Evolutionary conservation across 768 basidiomycete species (phyloP), one percentile per base, ranked within the genome.

Genomic region (Collybiopsis luxurians): DNA sequence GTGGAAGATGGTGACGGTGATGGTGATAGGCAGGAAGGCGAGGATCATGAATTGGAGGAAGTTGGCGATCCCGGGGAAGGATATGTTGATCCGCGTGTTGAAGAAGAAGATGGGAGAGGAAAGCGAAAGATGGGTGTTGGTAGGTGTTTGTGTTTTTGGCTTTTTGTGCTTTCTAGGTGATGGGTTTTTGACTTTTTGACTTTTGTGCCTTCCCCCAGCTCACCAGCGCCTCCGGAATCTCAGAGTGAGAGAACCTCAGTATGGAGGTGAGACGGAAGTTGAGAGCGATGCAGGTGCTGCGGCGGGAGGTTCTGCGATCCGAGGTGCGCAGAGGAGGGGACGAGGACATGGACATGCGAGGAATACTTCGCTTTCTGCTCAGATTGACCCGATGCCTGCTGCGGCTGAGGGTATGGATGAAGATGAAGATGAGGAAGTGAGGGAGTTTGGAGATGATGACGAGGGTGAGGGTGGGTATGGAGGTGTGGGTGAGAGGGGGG

Each of bases 191-290:
- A 28, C 4, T 49, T 49, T 28, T 24, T 34, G 19, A 49, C 28
- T 19, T 21, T 49, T 19, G 17, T 49, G 2, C 7, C n/a, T 27
- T 24, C 27, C 19, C 15, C 11, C 24, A 21, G 44, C 26, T 45
- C 21, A 23, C 24, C n/a, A 15, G 24, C 19, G 11, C 2, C 26
- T 12, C 26, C 21, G 4, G 13, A 13, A 39, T 44, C 47, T 12
- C 13, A 13, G 31, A 34, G n/a, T n/a, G 7, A 23, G 28, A 21
- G 62, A 50, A 30, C 53, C 54, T 23, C 43, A 60, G 49, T 63
- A 43, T 3, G 75, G 72, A 21, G 71, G 69, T n/a, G 75, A 75
- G 63, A 75, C 73, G 17, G 75, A 76, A 54, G 72, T 74, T 6
- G 75, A 76, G 56, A 69, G 63, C 3, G 74, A 72, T 26, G 52